A percentile compares a stretch with the other conserved stretches of the same genome.
phyloP scores from a whole-genome alignment of 257 asterid species.

The Plantago ovata region DNA sequence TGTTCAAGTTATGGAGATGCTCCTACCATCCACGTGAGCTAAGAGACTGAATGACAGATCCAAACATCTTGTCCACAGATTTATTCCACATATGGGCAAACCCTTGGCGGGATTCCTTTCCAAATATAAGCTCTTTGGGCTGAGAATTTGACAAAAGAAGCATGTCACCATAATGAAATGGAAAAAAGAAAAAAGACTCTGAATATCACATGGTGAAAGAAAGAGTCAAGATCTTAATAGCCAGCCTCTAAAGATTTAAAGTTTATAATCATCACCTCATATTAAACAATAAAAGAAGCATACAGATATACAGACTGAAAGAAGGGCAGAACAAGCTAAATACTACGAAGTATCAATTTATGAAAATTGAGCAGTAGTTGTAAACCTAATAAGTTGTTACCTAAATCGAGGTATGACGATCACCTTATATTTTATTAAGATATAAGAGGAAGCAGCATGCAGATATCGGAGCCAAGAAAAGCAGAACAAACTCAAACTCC shows the following conservation, averaged over 20 bases:
- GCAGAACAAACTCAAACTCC: too few relatives aligned
- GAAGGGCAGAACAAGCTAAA: too few relatives aligned
- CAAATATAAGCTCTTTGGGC: constrained; percentile 44
- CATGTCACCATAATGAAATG: not conserved
- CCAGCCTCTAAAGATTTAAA: not conserved
- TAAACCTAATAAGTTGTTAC: not conserved
- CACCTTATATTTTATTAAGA: not conserved
- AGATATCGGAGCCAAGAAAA: too few relatives aligned
- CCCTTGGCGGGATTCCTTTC: constrained; percentile 36
- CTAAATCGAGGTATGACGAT: not conserved
- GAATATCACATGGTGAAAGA: not conserved
- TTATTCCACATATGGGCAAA: constrained; percentile 50
- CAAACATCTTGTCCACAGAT: constrained; percentile 47
- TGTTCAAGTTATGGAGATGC: constrained; percentile 4
- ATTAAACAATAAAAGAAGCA: not conserved
- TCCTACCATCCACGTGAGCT: constrained; percentile 61
- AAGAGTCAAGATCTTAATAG: not conserved
- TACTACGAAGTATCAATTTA: not conserved
- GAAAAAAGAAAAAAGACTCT: not conserved
- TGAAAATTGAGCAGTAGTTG: not conserved
- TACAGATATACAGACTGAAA: too few relatives aligned
- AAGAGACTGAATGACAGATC: constrained; percentile 38
- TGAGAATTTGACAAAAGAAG: constrained; percentile 19
- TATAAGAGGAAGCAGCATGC: not conserved
- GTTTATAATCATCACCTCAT: not conserved